Base-by-base conservation (phyloP, 1,284 basidiomycete species). In the Blastosporella zonata region DNA sequence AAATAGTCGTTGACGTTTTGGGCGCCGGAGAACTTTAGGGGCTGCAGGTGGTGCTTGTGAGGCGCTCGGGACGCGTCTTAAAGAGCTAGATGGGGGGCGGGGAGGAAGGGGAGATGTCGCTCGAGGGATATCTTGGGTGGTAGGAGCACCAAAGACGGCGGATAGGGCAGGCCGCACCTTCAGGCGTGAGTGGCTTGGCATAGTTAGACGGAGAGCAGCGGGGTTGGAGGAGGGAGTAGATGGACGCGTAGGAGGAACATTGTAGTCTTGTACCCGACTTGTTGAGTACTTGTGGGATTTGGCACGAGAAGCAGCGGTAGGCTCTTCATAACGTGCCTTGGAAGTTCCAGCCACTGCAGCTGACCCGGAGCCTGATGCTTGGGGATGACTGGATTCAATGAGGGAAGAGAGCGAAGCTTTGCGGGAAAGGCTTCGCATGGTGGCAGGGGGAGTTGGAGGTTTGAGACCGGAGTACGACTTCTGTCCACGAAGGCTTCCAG, bases 401-500 rank as follows among this genome's bases (percentile, higher is more conserved):
- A 90, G 69, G 23, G 83, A 85, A 22, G 87, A 87, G 43, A 90
- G 60, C 2, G 87, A 90, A 8, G 86, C 86, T 66, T 90, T 89
- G 56, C 87, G 79, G 33, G 78, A 72, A 40, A 89, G 71, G 55
- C 74, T 79, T 35, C 82, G 78, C 43, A 78, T 65, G 22, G 73
- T 74, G 27, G 78, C 64, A 20, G 85, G 77, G 36, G 85, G 82
- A 5, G 82, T 82, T 17, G 79, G 75, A 3, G 84, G 81, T 61
- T 90, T 89, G 43, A 90, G 74, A 34, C 81, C 85, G 13, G 84
- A 81, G 62, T 87, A 84, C 5, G 87, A 90, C 59, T 89, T 90
- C 71, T 90, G 87, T 20, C 81, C 81, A 35, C 87, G 82, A 51
- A 90, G 76, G 63, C 81, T 83, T 44, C 77, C 80, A 49, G 83